Percentiles rank a stretch among this genome's conserved stretches.
Conservation (phyloP, 176 grass and related monocot genomes). For the Themeda triandra region DNA sequence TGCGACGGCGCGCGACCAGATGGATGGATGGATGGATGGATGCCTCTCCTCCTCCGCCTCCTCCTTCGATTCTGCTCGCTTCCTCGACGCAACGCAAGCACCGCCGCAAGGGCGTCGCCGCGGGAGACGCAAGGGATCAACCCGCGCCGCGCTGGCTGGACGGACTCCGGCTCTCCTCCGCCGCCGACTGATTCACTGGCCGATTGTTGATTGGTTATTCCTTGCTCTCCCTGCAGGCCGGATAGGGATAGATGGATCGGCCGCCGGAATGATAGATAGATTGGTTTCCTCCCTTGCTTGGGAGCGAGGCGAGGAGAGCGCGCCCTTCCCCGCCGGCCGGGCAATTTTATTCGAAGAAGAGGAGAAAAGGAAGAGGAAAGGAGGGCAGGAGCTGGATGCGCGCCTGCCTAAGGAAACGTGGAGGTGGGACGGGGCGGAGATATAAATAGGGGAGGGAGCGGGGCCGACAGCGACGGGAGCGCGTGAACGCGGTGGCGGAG, state of each 20-base stretch:
- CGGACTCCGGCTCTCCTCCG: background rate
- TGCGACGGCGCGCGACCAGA: too few relatives aligned
- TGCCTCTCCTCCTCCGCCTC: background rate
- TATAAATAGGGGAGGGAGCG: conserved; percentile 48
- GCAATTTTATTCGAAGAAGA: conserved; percentile 16
- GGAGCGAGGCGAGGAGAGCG: background rate
- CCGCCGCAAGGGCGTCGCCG: background rate
- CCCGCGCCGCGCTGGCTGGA: background rate
- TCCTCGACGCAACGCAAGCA: background rate
- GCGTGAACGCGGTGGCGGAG: conserved; percentile 21
- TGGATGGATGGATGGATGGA: conserved; percentile 5
- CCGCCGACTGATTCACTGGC: background rate
- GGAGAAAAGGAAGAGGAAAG: background rate
- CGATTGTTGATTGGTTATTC: background rate
- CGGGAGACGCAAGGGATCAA: conserved; percentile 8
- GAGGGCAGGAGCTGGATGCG: conserved; percentile 50
- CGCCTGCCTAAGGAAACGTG: conserved; percentile 54
- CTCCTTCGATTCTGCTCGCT: background rate
- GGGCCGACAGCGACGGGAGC: conserved; percentile 24
- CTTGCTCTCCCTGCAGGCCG: background rate
- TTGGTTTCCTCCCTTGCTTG: background rate
- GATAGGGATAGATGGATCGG: background rate
- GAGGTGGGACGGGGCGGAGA: background rate
- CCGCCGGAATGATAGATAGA: background rate
- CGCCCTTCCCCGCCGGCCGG: background rate